phyloP scores from a whole-genome alignment of 768 basidiomycete species.

The Suillus discolor region DNA sequence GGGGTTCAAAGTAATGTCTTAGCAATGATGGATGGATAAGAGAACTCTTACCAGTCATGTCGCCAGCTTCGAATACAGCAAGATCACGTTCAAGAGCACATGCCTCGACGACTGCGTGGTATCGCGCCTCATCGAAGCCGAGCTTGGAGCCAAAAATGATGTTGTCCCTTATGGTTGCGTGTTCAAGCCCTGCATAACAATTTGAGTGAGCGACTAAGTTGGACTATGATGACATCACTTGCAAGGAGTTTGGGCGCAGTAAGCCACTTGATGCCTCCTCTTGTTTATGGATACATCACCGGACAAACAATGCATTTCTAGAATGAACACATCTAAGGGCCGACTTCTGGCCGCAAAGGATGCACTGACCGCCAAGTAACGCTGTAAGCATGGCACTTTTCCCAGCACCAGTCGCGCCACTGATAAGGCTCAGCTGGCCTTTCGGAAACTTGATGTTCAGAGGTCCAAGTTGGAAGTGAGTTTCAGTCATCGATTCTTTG shows the following conservation, averaged over 20 bases:
- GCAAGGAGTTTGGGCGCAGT: slow-evolving; percentile 71
- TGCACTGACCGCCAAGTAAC: slow-evolving; percentile 60
- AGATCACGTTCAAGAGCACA: slow-evolving; percentile 78
- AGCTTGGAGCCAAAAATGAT: slow-evolving; percentile 70
- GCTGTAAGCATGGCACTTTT: slow-evolving; percentile 67
- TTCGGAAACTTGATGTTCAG: slow-evolving; percentile 59
- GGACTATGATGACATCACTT: slow-evolving; percentile 17
- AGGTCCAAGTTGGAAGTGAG: slow-evolving; percentile 58
- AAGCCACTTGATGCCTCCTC: slow-evolving; percentile 60
- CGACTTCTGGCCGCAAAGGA: slow-evolving; percentile 10
- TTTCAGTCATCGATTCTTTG: slow-evolving; percentile 28
- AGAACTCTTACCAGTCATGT: slow-evolving; percentile 60
- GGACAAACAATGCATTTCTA: slow-evolving; percentile 61
- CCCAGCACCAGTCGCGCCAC: slow-evolving; percentile 68
- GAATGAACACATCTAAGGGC: not conserved
- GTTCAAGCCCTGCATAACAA: slow-evolving; percentile 61
- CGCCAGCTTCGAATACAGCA: slow-evolving; percentile 71
- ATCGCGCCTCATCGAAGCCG: slow-evolving; percentile 64
- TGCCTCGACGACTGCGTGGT: slow-evolving; percentile 67
- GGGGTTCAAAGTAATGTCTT: slow-evolving; percentile 3
- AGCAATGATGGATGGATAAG: not conserved
- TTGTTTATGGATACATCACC: slow-evolving; percentile 61
- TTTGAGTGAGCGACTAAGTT: slow-evolving; percentile 26
- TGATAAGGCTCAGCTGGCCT: slow-evolving; percentile 60
- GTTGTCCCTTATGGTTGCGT: slow-evolving; percentile 81